Evolutionary conservation across 2,329 filamentous ascomycete species (phyloP), one percentile per base, ranked within the genome.

Genomic region (Pseudocercospora fuligena): DNA sequence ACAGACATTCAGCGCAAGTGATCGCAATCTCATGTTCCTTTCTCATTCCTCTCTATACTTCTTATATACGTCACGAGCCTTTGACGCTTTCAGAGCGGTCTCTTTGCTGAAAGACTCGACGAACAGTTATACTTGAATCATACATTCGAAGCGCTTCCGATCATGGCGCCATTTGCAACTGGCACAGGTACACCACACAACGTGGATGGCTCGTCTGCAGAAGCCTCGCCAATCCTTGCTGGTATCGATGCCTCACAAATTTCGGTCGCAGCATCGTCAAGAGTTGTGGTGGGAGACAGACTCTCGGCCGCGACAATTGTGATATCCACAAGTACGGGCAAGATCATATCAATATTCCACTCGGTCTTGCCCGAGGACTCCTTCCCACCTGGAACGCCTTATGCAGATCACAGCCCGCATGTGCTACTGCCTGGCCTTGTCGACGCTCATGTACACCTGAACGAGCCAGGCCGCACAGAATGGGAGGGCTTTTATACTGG

Each of bases 401-500:
- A 98, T 80, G 86, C 88, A 72, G 90, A 99, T 83, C 89, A 97
- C 81, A 92, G 91, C 23, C 93, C 94, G 11, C 87, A 90, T 79
- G 86, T 98, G 56, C 84, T 99, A 46, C 85, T 98, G 36, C 95
- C 95, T 0, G 95, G 95, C 21, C 85, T 99, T 31, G 94, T 99
- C 19, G 95, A 99, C 78, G 94, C 95, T 40, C 95, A 99, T 79
- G 95, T 99, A 43, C 95, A 99, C 82, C 88, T 98, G 73, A 98
- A 98, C 76, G 95, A 99, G 82, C 95, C 95, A 0, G 95, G 95
- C 49, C 88, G 95, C 65, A 97, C 94, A 61, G 94, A 97, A 86
- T 98, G 95, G 95, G 95, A 99, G 78, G 95, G 95, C 11, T 99
- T 99, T 84, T 92, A 90, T 83, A 97, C 94, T 0, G 95, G 95